These are phyloP conservation scores for Aurinia saxatilis DNA, from an alignment of 345 rosid genomes.

Conservation along the genomic window DNA sequence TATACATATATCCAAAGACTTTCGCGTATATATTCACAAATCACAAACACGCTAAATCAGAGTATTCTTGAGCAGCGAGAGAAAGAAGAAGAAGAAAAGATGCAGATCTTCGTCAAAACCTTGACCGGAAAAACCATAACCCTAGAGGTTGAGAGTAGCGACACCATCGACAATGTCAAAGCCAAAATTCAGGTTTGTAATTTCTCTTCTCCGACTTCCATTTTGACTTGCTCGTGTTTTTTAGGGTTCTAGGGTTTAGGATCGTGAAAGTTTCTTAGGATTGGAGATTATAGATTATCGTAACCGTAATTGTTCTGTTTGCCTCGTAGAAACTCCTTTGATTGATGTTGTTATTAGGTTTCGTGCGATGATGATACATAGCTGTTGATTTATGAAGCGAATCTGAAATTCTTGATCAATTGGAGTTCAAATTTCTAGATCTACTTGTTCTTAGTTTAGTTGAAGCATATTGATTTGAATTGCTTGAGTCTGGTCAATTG, in stretches of 20 bases:
- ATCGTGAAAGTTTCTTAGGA: background rate
- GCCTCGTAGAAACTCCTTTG: background rate
- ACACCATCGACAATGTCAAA: conserved; percentile 54
- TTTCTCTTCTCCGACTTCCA: background rate
- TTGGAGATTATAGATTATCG: background rate
- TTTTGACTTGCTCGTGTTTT: background rate
- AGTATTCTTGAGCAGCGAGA: background rate
- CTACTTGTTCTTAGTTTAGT: background rate
- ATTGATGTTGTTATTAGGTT: background rate
- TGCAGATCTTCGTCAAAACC: conserved; percentile 62
- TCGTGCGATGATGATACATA: background rate
- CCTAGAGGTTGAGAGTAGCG: conserved; percentile 51
- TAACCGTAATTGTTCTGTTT: background rate
- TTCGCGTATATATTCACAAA: background rate
- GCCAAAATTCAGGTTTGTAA: conserved; percentile 42
- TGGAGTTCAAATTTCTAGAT: background rate
- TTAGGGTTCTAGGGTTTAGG: conserved; percentile 3
- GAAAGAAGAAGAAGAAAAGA: background rate
- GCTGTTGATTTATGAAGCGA: background rate
- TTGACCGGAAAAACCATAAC: conserved; percentile 51
- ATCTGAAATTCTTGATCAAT: background rate
- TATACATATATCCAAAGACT: background rate
- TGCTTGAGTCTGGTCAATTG: background rate
- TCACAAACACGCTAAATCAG: background rate
- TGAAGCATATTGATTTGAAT: background rate